Evolutionary conservation across 2,329 filamentous ascomycete species (phyloP).

Genomic region (Aphanocladium album): DNA sequence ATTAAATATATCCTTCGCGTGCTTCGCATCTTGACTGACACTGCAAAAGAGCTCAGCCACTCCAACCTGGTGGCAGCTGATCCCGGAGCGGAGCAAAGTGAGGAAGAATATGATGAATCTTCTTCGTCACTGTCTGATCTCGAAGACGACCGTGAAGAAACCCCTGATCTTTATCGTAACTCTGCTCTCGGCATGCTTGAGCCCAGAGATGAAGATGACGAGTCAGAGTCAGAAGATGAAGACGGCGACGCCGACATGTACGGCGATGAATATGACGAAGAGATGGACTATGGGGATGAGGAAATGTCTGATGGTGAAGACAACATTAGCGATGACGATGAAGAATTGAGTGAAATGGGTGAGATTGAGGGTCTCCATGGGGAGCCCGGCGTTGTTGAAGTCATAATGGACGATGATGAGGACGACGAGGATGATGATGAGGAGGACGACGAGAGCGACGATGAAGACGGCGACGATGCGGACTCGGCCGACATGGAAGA

Average conservation of each 20-base stretch:
- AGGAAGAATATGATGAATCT: constrained; percentile 81
- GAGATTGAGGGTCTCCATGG: constrained; percentile 71
- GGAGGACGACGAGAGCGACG: constrained; percentile 52
- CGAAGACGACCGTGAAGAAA: constrained; percentile 84
- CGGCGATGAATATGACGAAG: constrained; percentile 83
- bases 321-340: constrained; percentile 84
- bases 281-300: constrained; percentile 85
- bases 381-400: constrained; percentile 59
- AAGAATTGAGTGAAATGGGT: constrained; percentile 77
- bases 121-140: constrained; percentile 79
- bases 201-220: constrained; percentile 73
- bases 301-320: constrained; percentile 79
- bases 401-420: constrained; percentile 72
- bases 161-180: constrained; percentile 93
- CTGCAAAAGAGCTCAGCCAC: constrained; percentile 80
- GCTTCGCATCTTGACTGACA: constrained; percentile 78
- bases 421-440: constrained; percentile 62
- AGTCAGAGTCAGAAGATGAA: constrained; percentile 68
- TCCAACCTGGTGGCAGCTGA: constrained; percentile 66
- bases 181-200: constrained; percentile 95
- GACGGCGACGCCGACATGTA: constrained; percentile 82
- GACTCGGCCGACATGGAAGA: constrained; percentile 42
- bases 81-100: constrained; percentile 62
- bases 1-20: constrained; percentile 96
- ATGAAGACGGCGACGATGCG: constrained; percentile 48